phyloP scores from a whole-genome alignment of 2,329 filamentous ascomycete genomes.

The Coccinonectria pachysandricola region DNA sequence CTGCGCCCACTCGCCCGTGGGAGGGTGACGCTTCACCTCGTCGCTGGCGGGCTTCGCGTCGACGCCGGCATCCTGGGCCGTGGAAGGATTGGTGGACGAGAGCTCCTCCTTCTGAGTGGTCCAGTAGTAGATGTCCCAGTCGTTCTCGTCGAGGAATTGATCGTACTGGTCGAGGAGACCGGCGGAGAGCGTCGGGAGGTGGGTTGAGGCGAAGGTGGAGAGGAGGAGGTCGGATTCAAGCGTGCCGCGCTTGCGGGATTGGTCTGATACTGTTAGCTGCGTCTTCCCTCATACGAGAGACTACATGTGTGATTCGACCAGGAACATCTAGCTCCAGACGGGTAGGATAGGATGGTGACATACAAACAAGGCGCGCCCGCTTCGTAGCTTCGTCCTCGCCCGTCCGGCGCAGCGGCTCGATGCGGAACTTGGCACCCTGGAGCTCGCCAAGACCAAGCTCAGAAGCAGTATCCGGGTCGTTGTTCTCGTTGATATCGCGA shows the following conservation, averaged over 20 bases:
- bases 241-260: conserved; percentile 91
- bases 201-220: conserved; percentile 80
- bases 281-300: no score
- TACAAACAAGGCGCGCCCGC: conserved; percentile 70
- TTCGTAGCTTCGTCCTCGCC: conserved; percentile 81
- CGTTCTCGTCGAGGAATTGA: conserved; percentile 92
- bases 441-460: conserved; percentile 81
- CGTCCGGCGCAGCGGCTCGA: conserved; percentile 76
- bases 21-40: conserved; percentile 25
- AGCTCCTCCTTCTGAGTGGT: conserved; percentile 66
- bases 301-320: no score
- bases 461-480: no score
- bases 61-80: conserved; percentile 10
- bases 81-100: conserved; percentile 30
- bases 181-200: conserved; percentile 64
- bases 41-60: conserved; percentile 17
- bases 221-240: conserved; percentile 93
- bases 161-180: conserved; percentile 77
- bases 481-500: no score
- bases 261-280: no score
- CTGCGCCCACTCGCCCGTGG: conserved; percentile 83
- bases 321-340: no score
- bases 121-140: conserved; percentile 99
- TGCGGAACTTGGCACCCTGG: conserved; percentile 73
- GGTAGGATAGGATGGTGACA: no score